These are phyloP conservation scores for Pilobolus umbonatus DNA, from an alignment of 192 early-diverging fungal genomes.

Conservation along the genomic window DNA sequence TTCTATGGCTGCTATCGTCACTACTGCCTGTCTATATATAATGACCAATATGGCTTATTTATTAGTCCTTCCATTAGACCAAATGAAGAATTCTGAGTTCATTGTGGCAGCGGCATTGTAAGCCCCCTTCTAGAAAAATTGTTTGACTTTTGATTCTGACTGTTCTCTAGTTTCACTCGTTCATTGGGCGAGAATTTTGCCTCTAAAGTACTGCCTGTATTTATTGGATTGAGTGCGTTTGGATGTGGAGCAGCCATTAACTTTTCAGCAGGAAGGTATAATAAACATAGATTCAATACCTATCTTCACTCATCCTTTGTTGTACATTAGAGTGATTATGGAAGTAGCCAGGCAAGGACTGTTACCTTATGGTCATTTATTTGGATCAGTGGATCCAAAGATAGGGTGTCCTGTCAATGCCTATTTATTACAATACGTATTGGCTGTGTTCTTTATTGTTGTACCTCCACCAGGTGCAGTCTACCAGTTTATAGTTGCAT, in stretches of 20 bases:
- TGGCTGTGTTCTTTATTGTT: conserved; percentile 20
- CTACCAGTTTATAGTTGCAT: conserved; percentile 31
- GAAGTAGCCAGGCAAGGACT: conserved; percentile 25
- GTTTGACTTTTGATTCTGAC: not conserved
- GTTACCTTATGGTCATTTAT: conserved; percentile 18
- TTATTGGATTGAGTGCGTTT: conserved; percentile 25
- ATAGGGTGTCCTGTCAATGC: conserved; percentile 21
- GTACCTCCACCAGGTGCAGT: conserved; percentile 28
- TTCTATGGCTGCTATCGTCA: conserved; percentile 12
- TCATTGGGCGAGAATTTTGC: conserved; percentile 23
- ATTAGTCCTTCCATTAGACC: conserved; percentile 19
- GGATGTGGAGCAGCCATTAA: conserved; percentile 23
- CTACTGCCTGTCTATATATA: conserved; percentile 18
- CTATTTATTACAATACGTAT: conserved; percentile 19
- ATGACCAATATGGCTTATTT: conserved; percentile 27
- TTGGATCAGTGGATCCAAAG: conserved; percentile 23
- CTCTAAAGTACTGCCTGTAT: conserved; percentile 21
- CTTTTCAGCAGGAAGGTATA: not conserved
- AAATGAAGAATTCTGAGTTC: conserved; percentile 23
- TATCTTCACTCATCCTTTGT: no score
- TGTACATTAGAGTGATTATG: conserved; percentile 22
- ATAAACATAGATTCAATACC: not conserved
- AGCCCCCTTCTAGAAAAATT: not conserved
- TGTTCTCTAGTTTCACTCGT: conserved; percentile 14
- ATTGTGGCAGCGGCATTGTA: conserved; percentile 31